phyloP scores from a whole-genome alignment of 371 early-diverging fungal species.

The Mucor plumbeus region DNA sequence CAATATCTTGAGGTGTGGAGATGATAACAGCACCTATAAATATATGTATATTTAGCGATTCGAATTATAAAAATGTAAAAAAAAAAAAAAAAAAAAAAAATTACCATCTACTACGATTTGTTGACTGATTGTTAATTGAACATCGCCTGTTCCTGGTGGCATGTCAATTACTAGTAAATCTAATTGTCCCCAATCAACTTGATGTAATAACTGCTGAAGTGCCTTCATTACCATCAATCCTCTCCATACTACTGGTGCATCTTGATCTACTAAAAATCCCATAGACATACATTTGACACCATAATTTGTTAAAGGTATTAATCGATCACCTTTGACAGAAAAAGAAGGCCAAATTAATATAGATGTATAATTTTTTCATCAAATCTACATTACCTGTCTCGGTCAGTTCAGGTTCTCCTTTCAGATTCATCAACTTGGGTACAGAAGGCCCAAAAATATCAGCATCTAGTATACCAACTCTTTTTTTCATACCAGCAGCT shows the following conservation, averaged over 20 bases:
- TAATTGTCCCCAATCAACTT: conserved; percentile 81
- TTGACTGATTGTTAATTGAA: conserved; percentile 85
- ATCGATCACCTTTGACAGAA: conserved; percentile 46
- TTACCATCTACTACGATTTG: conserved; percentile 77
- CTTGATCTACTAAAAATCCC: conserved; percentile 84
- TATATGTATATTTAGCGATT: not conserved
- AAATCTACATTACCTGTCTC: conserved; percentile 48
- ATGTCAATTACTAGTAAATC: conserved; percentile 89
- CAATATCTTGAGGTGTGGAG: conserved; percentile 92
- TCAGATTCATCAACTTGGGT: conserved; percentile 83
- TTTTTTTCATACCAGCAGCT: conserved; percentile 62
- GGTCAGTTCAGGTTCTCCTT: conserved; percentile 71
- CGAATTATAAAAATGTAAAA: not conserved
- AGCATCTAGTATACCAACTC: conserved; percentile 87
- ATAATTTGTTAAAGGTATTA: conserved; percentile 79
- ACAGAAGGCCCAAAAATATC: conserved; percentile 93
- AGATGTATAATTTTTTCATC: conserved; percentile 2
- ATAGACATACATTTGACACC: conserved; percentile 92
- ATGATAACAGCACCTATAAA: conserved; percentile 79
- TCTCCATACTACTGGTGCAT: conserved; percentile 88
- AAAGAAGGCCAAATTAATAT: not conserved
- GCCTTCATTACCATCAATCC: conserved; percentile 97
- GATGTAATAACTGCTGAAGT: conserved; percentile 83
- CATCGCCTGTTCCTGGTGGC: conserved; percentile 95
- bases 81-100: not conserved